phyloP scores from a whole-genome alignment of 495 filamentous ascomycete genomes.

The Penicillium antarcticum region DNA sequence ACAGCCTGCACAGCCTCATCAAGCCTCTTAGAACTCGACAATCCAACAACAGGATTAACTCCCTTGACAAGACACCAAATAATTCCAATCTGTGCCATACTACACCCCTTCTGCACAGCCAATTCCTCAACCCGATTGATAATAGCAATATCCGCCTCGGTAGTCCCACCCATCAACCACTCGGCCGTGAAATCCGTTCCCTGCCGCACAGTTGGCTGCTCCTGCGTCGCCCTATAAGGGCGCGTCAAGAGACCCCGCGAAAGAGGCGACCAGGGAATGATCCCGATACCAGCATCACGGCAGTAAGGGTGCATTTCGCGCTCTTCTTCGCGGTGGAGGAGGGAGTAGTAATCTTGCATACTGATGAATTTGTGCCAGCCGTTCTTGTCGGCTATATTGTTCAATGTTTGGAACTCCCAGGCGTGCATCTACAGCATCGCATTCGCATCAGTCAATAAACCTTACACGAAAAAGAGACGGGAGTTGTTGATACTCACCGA shows the following conservation, averaged over 20 bases:
- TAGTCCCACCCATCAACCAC: constrained; percentile 37
- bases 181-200: constrained; percentile 46
- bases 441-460: not conserved
- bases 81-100: constrained; percentile 63
- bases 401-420: constrained; percentile 55
- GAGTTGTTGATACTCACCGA: constrained; percentile 26
- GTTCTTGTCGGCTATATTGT: constrained; percentile 52
- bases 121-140: constrained; percentile 64
- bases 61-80: constrained; percentile 59
- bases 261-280: constrained; percentile 65
- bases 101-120: constrained; percentile 59
- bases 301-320: constrained; percentile 67
- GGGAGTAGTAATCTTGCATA: constrained; percentile 61
- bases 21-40: constrained; percentile 56
- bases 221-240: constrained; percentile 32
- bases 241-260: constrained; percentile 55
- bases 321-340: constrained; percentile 58
- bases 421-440: constrained; percentile 43
- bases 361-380: constrained; percentile 59
- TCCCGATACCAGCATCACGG: constrained; percentile 64
- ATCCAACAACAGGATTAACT: constrained; percentile 62
- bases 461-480: not conserved
- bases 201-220: constrained; percentile 38
- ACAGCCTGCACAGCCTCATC: constrained; percentile 57
- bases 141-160: constrained; percentile 53